A percentile compares a stretch with the other conserved stretches of the same genome.
These are phyloP conservation scores for Metschnikowia dekortorum DNA, from an alignment of 805 yeast genomes.

Conservation along the genomic window DNA sequence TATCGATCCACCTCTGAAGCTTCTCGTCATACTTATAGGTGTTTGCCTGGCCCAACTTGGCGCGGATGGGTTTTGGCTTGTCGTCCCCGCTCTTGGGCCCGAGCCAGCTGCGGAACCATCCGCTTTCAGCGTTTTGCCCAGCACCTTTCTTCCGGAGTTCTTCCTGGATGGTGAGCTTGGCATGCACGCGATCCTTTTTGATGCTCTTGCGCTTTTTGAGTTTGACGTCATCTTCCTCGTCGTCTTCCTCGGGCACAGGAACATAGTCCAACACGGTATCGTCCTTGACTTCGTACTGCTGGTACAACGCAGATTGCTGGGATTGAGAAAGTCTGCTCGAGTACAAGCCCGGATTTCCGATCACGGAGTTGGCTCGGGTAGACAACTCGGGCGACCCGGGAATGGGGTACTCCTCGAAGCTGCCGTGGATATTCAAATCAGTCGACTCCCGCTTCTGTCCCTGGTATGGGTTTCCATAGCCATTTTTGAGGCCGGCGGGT, in stretches of 20 bases:
- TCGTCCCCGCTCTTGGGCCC: slow-evolving; percentile 44
- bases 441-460: slow-evolving; percentile 5
- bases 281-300: slow-evolving; percentile 42
- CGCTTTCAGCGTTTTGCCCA: slow-evolving; percentile 19
- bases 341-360: slow-evolving; percentile 32
- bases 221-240: slow-evolving; percentile 45
- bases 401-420: slow-evolving; percentile 39
- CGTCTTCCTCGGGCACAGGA: slow-evolving; percentile 39
- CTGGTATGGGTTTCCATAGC: slow-evolving; percentile 28
- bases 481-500: slow-evolving; percentile 7
- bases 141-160: slow-evolving; percentile 15
- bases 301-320: slow-evolving; percentile 41
- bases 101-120: slow-evolving; percentile 49
- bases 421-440: slow-evolving; percentile 12
- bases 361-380: slow-evolving; percentile 42
- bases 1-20: slow-evolving; percentile 82
- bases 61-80: slow-evolving; percentile 65
- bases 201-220: slow-evolving; percentile 31
- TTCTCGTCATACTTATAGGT: slow-evolving; percentile 77
- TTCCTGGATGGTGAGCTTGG: slow-evolving; percentile 13
- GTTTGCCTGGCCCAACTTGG: slow-evolving; percentile 75
- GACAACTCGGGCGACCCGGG: slow-evolving; percentile 44
- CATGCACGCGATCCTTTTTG: slow-evolving; percentile 26
- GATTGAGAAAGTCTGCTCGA: slow-evolving; percentile 41
- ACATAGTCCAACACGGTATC: slow-evolving; percentile 42